These are phyloP conservation scores for Populus ilicifolia DNA, from an alignment of 345 rosid species.

Conservation along the genomic window DNA sequence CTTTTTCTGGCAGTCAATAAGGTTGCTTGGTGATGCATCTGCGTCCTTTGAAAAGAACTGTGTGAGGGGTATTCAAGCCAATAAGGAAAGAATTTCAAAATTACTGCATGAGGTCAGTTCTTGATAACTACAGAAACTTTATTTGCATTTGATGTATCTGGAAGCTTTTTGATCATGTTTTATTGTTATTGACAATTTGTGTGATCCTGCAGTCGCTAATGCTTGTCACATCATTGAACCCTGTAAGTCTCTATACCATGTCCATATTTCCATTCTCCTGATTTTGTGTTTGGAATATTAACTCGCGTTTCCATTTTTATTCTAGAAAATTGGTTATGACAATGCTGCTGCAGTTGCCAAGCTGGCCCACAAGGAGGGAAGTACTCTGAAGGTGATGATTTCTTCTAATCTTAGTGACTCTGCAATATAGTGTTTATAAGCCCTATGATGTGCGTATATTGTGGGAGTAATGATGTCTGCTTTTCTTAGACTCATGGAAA, in stretches of 20 bases:
- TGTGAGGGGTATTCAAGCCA: conserved; percentile 82
- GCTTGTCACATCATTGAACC: conserved; percentile 97
- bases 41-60: conserved; percentile 93
- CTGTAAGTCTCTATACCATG: conserved; percentile 50
- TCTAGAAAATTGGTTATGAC: conserved; percentile 92
- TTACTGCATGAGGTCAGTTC: conserved; percentile 77
- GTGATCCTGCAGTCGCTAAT: conserved; percentile 68
- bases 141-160: not conserved
- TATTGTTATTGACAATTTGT: conserved; percentile 27
- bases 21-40: conserved; percentile 93
- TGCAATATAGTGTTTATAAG: not conserved
- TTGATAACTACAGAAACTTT: not conserved
- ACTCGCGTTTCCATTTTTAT: conserved; percentile 10
- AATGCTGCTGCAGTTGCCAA: conserved; percentile 98
- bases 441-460: not conserved
- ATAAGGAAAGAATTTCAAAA: conserved; percentile 79
- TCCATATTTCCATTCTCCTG: conserved; percentile 5
- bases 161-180: conserved; percentile 10
- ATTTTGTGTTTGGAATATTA: not conserved
- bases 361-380: conserved; percentile 94
- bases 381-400: conserved; percentile 69
- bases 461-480: not conserved
- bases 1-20: conserved; percentile 50
- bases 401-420: not conserved
- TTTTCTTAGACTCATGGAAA: not conserved